phyloP scores from a whole-genome alignment of 371 early-diverging fungal genomes.

The Actinomortierella wolfii region DNA sequence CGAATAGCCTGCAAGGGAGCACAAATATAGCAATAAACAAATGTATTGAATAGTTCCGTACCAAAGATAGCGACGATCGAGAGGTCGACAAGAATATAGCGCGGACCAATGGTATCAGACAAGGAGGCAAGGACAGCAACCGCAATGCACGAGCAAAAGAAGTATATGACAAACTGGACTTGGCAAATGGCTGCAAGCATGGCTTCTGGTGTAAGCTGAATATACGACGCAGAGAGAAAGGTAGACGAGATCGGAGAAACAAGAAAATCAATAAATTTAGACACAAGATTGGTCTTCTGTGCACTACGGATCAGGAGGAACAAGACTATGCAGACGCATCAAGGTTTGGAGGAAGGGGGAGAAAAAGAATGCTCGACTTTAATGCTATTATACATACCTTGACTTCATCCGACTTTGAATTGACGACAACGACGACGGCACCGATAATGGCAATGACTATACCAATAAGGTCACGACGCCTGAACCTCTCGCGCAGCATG shows the following conservation, averaged over 20 bases:
- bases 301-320: too few relatives aligned
- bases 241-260: slow-evolving; percentile 7
- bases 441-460: slow-evolving; percentile 71
- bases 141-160: slow-evolving; percentile 51
- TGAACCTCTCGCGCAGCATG: slow-evolving; percentile 69
- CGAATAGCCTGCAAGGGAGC: neutral
- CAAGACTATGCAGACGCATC: neutral
- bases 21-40: slow-evolving; percentile 5
- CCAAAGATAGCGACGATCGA: slow-evolving; percentile 76
- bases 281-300: too few relatives aligned
- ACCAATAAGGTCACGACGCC: slow-evolving; percentile 70
- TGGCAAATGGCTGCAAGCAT: slow-evolving; percentile 64
- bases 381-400: slow-evolving; percentile 49
- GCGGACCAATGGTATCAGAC: slow-evolving; percentile 60
- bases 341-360: too few relatives aligned
- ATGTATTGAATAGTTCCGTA: slow-evolving; percentile 36
- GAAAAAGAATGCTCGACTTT: too few relatives aligned
- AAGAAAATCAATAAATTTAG: too few relatives aligned
- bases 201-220: slow-evolving; percentile 66
- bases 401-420: slow-evolving; percentile 63
- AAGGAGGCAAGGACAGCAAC: slow-evolving; percentile 51
- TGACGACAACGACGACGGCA: slow-evolving; percentile 70
- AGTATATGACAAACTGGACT: slow-evolving; percentile 63
- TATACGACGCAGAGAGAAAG: neutral
- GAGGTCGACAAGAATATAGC: slow-evolving; percentile 72